These are phyloP conservation scores for Calonectria henricotiae DNA, from an alignment of 2,329 filamentous ascomycete genomes.

Conservation along the genomic window DNA sequence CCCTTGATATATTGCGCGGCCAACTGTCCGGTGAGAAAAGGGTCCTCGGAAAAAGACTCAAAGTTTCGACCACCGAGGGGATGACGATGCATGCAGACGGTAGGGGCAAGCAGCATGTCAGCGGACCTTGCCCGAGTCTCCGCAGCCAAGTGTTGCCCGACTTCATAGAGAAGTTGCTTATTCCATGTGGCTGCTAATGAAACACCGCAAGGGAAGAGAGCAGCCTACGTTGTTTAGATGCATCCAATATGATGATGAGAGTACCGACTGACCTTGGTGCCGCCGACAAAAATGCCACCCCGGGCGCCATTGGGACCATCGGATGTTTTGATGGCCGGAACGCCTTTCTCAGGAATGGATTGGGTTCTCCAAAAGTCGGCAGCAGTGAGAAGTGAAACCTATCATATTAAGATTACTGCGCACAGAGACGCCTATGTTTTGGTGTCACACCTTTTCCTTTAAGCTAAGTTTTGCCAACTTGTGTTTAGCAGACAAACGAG, in stretches of 20 bases:
- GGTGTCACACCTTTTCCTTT: conserved; percentile 70
- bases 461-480: conserved; percentile 69
- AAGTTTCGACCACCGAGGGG: conserved; percentile 90
- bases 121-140: conserved; percentile 83
- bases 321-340: conserved; percentile 77
- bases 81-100: conserved; percentile 86
- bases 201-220: conserved; percentile 85
- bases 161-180: conserved; percentile 76
- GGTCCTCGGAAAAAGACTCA: conserved; percentile 90
- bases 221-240: conserved; percentile 67
- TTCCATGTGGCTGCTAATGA: conserved; percentile 88
- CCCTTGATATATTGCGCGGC: conserved; percentile 82
- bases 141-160: conserved; percentile 80
- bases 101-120: conserved; percentile 82
- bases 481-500: conserved; percentile 63
- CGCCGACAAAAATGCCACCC: conserved; percentile 79
- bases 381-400: conserved; percentile 74
- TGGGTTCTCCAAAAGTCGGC: conserved; percentile 82
- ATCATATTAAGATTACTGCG: conserved; percentile 1
- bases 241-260: neutral
- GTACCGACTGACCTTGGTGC: conserved; percentile 70
- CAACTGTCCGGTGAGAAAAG: conserved; percentile 81
- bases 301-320: conserved; percentile 82
- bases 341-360: conserved; percentile 74
- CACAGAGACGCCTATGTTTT: neutral